Evolutionary conservation across 805 yeast species (phyloP), one percentile per base, ranked within the genome.

Genomic region (Suhomyces prunicola): DNA sequence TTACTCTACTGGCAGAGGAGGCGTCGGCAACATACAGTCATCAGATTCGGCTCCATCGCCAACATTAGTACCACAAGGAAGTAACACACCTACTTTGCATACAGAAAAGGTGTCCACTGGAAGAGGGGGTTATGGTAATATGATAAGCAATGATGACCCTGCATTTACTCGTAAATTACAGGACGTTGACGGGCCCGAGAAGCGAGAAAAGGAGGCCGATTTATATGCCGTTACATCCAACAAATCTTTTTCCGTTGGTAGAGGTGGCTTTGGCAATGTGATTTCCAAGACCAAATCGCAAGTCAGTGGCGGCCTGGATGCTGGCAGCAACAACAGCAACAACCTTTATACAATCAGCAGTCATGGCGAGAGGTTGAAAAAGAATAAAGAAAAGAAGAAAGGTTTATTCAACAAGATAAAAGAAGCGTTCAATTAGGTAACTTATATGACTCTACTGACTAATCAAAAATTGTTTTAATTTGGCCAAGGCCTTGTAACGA

Each of bases 61-160:
- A 3, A 80, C 76, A 47, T 73, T 82, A 31, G 82, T 78, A 2
- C 81, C 82, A 2, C 83, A 79, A 57, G 87, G 88, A 3, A 78
- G 84, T 4, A 81, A 78, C 56, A 82, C 87, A 13, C 90, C 91
- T 26, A 79, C 73, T 60, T 72, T 84, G 31, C 66, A 80, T 23
- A 79, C 80, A 17, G 79, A 80, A 27, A 79, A 81, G 24, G 80
- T 82, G 62, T 78, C 88, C 24, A 87, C 91, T 1, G 93, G 92
- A 19, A 76, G 93, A 58, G 93, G 93, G 6, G 93, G 93, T 6
- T 84, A 81, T 48, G 93, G 93, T 5, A 87, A 87, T 61, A 87
- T 87, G 88, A 70, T 83, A 51, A 77, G 73, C 56, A 87, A 86
- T 66, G 76, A 76, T 35, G 83, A 86, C 64, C 81, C 86, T 1